Percentiles rank a stretch among this genome's conserved stretches.
phyloP scores from a whole-genome alignment of 2,329 filamentous ascomycete species.

The Dothideomycetidae sp. region DNA sequence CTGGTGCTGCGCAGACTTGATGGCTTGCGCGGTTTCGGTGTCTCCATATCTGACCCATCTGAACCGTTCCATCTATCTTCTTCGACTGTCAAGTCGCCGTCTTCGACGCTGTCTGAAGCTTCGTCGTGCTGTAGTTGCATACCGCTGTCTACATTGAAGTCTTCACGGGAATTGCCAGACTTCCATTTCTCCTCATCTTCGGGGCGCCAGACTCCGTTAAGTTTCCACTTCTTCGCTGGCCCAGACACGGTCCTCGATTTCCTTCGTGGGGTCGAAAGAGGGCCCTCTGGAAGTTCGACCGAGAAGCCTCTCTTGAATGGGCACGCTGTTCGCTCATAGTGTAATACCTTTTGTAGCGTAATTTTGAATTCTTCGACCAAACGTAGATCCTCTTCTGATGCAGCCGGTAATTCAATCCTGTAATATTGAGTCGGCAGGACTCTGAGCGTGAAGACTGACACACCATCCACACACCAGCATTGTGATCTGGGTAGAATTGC shows the following conservation, averaged over 20 bases:
- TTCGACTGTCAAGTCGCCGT: not conserved
- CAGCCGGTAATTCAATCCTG: conserved; percentile 69
- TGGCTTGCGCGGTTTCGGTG: conserved; percentile 9
- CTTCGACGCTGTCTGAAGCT: conserved; percentile 10
- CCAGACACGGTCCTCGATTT: conserved; percentile 53
- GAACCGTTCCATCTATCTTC: not conserved
- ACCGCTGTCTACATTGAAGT: not conserved
- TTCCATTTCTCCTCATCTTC: conserved; percentile 21
- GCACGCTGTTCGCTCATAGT: conserved; percentile 78
- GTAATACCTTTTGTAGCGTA: conserved; percentile 57
- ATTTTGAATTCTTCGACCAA: conserved; percentile 53
- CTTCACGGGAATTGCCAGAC: conserved; percentile 12
- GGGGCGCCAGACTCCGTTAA: conserved; percentile 34
- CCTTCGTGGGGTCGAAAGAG: conserved; percentile 46
- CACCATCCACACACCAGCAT: conserved; percentile 82
- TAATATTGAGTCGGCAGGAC: conserved; percentile 76
- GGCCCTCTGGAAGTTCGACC: conserved; percentile 58
- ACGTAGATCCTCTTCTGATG: conserved; percentile 46
- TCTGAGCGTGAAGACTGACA: conserved; percentile 73
- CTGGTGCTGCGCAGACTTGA: conserved; percentile 13
- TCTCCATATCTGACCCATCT: conserved; percentile 9
- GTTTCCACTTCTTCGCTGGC: conserved; percentile 37
- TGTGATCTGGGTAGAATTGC: conserved; percentile 82
- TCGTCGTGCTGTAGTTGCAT: conserved; percentile 1
- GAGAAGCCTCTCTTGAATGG: conserved; percentile 69